Percentiles rank a stretch among this genome's conserved stretches.
phyloP scores from a whole-genome alignment of 2,329 filamentous ascomycete genomes.

The Aspergillus sojae region DNA sequence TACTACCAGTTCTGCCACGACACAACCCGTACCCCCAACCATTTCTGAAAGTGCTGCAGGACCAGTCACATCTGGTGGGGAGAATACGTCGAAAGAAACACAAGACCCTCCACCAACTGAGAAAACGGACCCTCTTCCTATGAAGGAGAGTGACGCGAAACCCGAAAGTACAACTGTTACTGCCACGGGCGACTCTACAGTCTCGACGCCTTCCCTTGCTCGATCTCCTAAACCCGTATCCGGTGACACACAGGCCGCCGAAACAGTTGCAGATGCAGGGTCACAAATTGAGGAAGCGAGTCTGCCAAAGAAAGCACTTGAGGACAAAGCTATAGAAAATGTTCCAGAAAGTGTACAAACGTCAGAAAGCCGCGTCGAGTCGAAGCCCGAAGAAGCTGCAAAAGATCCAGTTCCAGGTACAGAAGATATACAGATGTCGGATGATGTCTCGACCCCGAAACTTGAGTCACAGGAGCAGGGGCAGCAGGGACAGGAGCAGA shows the following conservation, averaged over 20 bases:
- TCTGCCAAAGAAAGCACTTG: neutral
- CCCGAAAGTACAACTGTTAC: constrained; percentile 9
- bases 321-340: neutral
- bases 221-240: constrained; percentile 7
- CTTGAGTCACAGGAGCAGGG: constrained; percentile 2
- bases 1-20: constrained; percentile 13
- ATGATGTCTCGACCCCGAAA: constrained; percentile 3
- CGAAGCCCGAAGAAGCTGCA: neutral
- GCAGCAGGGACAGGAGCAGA: constrained; percentile 2
- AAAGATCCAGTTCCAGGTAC: neutral
- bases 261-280: neutral
- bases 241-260: neutral
- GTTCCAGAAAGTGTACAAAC: neutral
- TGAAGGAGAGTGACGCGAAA: constrained; percentile 1
- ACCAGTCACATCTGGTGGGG: constrained; percentile 12
- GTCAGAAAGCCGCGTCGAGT: neutral
- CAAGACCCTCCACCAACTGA: constrained; percentile 7
- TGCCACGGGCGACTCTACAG: neutral
- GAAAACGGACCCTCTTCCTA: constrained; percentile 4
- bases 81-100: constrained; percentile 13
- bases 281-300: neutral
- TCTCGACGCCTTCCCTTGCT: neutral
- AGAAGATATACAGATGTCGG: constrained; percentile 1
- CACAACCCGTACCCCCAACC: constrained; percentile 11
- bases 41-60: constrained; percentile 9